These are phyloP conservation scores for Pachyrhizus erosus DNA, from an alignment of 306 rosid genomes.

Conservation along the genomic window DNA sequence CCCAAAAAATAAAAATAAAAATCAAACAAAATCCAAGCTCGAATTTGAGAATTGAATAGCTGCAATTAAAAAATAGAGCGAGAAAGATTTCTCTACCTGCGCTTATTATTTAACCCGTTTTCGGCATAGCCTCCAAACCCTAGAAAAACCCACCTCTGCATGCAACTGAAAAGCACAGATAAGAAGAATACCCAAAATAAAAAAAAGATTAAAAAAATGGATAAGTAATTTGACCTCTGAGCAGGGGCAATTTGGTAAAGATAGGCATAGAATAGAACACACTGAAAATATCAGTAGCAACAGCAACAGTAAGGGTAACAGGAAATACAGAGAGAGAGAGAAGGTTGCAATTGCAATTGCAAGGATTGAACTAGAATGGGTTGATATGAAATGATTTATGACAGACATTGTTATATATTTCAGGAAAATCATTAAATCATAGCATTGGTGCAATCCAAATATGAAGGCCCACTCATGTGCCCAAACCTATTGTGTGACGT, in stretches of 20 bases:
- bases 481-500: background rate
- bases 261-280: slow-evolving; percentile 1
- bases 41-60: slow-evolving; percentile 12
- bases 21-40: slow-evolving; percentile 32
- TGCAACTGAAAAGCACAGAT: slow-evolving; percentile 23
- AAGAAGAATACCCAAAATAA: background rate
- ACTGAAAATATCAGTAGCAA: background rate
- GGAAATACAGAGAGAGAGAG: background rate
- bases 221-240: background rate
- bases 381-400: background rate
- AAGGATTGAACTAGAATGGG: background rate
- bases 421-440: slow-evolving; percentile 4
- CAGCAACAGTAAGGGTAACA: background rate
- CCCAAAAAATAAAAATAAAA: background rate
- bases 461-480: background rate
- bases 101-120: slow-evolving; percentile 37
- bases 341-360: slow-evolving; percentile 16
- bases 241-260: slow-evolving; percentile 48
- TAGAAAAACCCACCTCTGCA: slow-evolving; percentile 51
- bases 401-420: background rate
- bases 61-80: slow-evolving; percentile 21
- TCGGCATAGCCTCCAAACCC: slow-evolving; percentile 46
- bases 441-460: background rate
- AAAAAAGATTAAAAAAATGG: background rate
- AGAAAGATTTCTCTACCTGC: slow-evolving; percentile 41